Percentiles rank a stretch among this genome's conserved stretches.
Conservation (phyloP, 257 asterid species). For the Primulina eburnea region DNA sequence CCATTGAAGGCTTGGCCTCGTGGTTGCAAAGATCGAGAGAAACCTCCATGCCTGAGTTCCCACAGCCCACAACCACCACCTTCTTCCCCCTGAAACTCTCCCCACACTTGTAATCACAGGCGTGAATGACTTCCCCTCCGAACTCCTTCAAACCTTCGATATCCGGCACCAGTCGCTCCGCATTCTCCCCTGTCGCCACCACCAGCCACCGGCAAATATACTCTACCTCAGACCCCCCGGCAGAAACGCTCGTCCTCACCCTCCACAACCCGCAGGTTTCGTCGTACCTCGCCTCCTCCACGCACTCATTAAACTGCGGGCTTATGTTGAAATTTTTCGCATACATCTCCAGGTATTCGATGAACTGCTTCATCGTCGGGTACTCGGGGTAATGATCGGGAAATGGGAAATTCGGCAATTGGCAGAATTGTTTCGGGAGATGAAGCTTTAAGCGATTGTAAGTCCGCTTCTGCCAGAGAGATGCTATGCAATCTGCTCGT, state of each 20-base stretch:
- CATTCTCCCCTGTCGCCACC: background rate
- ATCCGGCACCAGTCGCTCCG: background rate
- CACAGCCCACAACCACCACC: constrained; percentile 30
- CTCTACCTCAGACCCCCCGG: background rate
- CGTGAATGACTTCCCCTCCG: constrained; percentile 18
- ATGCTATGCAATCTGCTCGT: background rate
- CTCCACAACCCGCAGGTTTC: constrained; percentile 23
- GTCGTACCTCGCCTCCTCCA: constrained; percentile 19
- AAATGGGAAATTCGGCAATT: background rate
- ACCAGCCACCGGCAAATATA: background rate
- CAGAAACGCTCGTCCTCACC: constrained; percentile 17
- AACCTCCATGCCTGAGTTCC: constrained; percentile 34
- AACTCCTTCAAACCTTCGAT: constrained; percentile 14
- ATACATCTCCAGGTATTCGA: constrained; percentile 27
- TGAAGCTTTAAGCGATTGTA: background rate
- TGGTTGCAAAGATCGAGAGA: constrained; percentile 29
- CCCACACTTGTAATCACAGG: constrained; percentile 26
- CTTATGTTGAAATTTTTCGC: constrained; percentile 19
- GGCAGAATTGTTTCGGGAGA: background rate
- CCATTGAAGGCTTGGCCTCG: background rate
- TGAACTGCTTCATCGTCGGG: constrained; percentile 31
- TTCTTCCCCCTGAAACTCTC: constrained; percentile 18
- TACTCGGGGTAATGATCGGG: constrained; percentile 22
- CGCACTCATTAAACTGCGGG: constrained; percentile 25
- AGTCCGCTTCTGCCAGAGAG: background rate